A percentile compares a stretch with the other conserved stretches of the same genome.
These are phyloP conservation scores for Achaetomium macrosporum DNA, from an alignment of 2,329 filamentous ascomycete species.

Conservation along the genomic window DNA sequence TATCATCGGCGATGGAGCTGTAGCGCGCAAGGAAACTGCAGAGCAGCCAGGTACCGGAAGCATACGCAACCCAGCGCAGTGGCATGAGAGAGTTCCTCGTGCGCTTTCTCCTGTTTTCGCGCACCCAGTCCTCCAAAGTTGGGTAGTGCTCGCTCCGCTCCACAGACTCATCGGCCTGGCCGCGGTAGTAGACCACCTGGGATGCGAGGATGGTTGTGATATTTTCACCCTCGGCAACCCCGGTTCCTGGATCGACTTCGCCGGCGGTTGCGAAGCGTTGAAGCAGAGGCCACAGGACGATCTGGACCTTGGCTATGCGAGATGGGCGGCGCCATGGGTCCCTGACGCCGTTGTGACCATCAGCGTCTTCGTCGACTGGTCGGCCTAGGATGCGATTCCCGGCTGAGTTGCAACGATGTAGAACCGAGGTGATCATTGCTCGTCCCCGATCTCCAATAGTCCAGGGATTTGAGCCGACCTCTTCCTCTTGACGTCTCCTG, in stretches of 20 bases:
- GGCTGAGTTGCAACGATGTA: not conserved
- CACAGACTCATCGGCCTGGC: constrained; percentile 11
- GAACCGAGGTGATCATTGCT: not conserved
- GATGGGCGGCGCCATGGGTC: not conserved
- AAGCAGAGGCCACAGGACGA: constrained; percentile 29
- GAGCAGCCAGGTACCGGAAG: not conserved
- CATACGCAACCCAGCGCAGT: not conserved
- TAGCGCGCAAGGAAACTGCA: not conserved
- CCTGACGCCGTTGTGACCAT: not conserved
- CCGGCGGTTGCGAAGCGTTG: constrained; percentile 25
- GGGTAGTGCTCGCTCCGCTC: constrained; percentile 17
- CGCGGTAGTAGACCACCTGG: constrained; percentile 29
- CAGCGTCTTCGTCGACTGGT: not conserved
- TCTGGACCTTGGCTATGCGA: constrained; percentile 29
- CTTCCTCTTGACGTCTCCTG: not conserved
- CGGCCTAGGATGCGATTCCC: not conserved
- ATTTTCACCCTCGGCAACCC: constrained; percentile 17
- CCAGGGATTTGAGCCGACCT: not conserved
- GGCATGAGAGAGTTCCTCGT: not conserved
- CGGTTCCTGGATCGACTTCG: constrained; percentile 1
- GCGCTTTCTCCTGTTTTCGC: not conserved
- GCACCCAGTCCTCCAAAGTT: constrained; percentile 18
- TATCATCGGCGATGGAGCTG: not conserved
- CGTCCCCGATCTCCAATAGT: not conserved
- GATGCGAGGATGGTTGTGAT: constrained; percentile 24